These are phyloP conservation scores for Centrapalus pauciflorus DNA, from an alignment of 129 eudicot species.

Conservation along the genomic window DNA sequence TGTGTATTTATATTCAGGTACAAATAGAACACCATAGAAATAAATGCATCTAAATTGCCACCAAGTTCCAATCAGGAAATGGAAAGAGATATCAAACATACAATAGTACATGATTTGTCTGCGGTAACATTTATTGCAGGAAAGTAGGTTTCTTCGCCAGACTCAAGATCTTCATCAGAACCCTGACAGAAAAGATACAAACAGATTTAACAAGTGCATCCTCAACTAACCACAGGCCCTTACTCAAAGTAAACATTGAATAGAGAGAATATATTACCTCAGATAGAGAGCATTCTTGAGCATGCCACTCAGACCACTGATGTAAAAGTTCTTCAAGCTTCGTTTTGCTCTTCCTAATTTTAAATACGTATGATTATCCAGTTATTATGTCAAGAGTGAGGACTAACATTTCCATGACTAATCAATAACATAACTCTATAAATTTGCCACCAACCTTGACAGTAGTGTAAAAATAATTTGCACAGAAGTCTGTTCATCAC, in stretches of 20 bases:
- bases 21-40: neutral
- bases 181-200: conserved; percentile 31
- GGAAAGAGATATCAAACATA: conserved; percentile 26
- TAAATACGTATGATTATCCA: neutral
- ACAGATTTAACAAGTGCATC: neutral
- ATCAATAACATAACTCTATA: neutral
- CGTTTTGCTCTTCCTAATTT: conserved; percentile 38
- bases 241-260: neutral
- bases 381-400: neutral
- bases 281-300: conserved; percentile 26
- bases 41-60: neutral
- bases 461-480: conserved; percentile 20
- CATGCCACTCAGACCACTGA: conserved; percentile 52
- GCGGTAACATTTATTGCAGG: conserved; percentile 64
- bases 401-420: neutral
- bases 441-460: conserved; percentile 27
- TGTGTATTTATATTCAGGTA: neutral
- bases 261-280: conserved; percentile 22
- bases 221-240: neutral
- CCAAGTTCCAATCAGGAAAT: neutral
- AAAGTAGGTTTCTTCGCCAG: conserved; percentile 74
- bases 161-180: conserved; percentile 39
- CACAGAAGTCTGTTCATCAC: conserved; percentile 26
- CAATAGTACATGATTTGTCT: conserved; percentile 57
- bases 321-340: conserved; percentile 43